Evolutionary conservation across 139 green algal species (phyloP).

Genomic region (Micractinium conductrix): DNA sequence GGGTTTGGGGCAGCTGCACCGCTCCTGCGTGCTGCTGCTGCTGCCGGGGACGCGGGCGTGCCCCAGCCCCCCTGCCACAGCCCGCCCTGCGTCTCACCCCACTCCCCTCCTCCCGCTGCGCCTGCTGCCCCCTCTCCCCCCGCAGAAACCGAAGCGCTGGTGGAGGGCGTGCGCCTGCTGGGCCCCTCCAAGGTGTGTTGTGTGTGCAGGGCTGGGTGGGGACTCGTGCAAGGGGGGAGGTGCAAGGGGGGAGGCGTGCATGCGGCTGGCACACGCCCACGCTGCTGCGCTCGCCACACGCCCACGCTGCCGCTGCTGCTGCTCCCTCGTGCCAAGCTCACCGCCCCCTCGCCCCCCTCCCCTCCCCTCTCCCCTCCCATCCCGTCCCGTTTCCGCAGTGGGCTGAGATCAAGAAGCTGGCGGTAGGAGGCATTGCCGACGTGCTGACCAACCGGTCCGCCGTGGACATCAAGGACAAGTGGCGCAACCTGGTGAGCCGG

Average conservation of each 20-base stretch:
- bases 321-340: too few relatives aligned
- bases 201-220: too few relatives aligned
- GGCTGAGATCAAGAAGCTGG: constrained; percentile 68
- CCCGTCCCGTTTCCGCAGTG: too few relatives aligned
- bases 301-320: too few relatives aligned
- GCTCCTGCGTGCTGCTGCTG: background rate
- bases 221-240: too few relatives aligned
- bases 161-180: constrained; percentile 74
- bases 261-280: too few relatives aligned
- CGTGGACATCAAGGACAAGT: constrained; percentile 60
- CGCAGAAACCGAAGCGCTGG: constrained; percentile 75
- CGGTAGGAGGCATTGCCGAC: constrained; percentile 24
- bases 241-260: too few relatives aligned
- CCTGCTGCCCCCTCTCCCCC: constrained; percentile 33
- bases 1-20: background rate
- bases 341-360: too few relatives aligned
- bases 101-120: background rate
- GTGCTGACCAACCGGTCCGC: constrained; percentile 33
- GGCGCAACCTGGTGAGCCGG: constrained; percentile 52
- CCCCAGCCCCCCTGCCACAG: background rate
- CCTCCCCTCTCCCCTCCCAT: too few relatives aligned
- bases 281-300: too few relatives aligned
- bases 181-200: constrained; percentile 74
- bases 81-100: too few relatives aligned
- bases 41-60: too few relatives aligned